A percentile compares a stretch with the other conserved stretches of the same genome.
These are phyloP conservation scores for Pulveroboletus sp. DNA, from an alignment of 768 basidiomycete species.

Conservation along the genomic window DNA sequence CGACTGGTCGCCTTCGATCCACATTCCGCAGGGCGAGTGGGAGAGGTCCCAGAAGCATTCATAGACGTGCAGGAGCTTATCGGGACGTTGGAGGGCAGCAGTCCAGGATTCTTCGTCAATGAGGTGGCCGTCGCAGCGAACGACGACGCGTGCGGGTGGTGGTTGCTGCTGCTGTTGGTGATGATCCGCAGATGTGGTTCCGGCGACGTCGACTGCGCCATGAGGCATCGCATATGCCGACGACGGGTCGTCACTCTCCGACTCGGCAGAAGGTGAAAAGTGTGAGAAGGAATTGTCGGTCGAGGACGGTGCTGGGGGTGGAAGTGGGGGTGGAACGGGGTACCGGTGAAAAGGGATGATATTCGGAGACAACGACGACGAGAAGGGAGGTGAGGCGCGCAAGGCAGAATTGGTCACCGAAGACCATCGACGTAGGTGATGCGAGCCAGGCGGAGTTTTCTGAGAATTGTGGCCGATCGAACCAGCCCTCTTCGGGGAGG, in stretches of 20 bases:
- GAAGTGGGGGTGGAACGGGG: conserved; percentile 2
- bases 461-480: conserved; percentile 30
- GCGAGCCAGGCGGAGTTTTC: conserved; percentile 25
- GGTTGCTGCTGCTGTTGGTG: neutral
- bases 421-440: conserved; percentile 30
- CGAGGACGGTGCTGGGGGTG: neutral
- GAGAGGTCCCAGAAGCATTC: conserved; percentile 28
- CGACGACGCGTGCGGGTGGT: conserved; percentile 11
- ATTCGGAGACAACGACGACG: conserved; percentile 9
- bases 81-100: conserved; percentile 17
- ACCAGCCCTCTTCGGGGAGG: conserved; percentile 29
- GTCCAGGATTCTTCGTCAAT: conserved; percentile 29
- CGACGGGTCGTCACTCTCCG: conserved; percentile 19
- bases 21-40: conserved; percentile 28
- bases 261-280: conserved; percentile 21
- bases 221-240: conserved; percentile 11
- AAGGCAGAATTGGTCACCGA: conserved; percentile 27
- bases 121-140: conserved; percentile 24
- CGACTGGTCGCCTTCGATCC: conserved; percentile 33
- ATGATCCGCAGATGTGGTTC: conserved; percentile 3
- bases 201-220: conserved; percentile 18
- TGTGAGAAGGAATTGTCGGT: conserved; percentile 11
- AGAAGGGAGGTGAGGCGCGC: conserved; percentile 19
- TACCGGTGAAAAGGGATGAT: conserved; percentile 18
- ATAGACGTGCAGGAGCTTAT: conserved; percentile 26